Evolutionary conservation across 202 grass and related monocot species (phyloP).

Genomic region (Dendrocalamus latiflorus): DNA sequence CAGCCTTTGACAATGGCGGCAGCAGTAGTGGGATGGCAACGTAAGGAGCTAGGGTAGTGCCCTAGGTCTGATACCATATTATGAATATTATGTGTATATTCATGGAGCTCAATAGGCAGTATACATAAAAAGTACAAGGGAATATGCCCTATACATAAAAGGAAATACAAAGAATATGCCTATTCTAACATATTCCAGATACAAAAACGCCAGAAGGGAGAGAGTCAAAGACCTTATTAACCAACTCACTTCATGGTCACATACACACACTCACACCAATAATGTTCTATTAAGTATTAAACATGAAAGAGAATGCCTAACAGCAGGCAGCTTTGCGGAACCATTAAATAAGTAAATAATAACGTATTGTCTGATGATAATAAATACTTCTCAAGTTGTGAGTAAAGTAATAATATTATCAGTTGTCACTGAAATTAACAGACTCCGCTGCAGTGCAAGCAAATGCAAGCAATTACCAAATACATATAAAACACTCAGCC

Average conservation of each 20-base stretch:
- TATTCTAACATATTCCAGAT: no score
- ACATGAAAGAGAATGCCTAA: neutral
- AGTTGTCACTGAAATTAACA: neutral
- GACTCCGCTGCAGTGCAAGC: neutral
- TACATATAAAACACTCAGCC: constrained; percentile 4
- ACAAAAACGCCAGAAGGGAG: neutral
- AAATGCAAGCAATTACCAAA: neutral
- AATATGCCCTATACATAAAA: no score
- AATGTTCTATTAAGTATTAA: neutral
- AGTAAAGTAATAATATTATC: neutral
- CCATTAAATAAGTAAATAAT: neutral
- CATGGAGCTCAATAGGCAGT: no score
- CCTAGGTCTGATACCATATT: no score
- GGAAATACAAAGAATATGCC: no score
- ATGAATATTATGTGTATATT: no score
- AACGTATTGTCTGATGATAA: neutral
- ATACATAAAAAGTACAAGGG: no score
- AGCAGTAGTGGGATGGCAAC: no score
- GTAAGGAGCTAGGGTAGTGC: no score
- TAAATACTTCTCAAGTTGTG: neutral
- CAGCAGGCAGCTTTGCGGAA: neutral
- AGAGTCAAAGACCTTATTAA: neutral
- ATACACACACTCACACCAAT: neutral
- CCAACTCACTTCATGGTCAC: neutral
- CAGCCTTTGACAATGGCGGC: no score